Percentiles rank a stretch among this genome's conserved stretches.
Evolutionary conservation across 1,284 basidiomycete species (phyloP).

Genomic region (Puccinia hordei): DNA sequence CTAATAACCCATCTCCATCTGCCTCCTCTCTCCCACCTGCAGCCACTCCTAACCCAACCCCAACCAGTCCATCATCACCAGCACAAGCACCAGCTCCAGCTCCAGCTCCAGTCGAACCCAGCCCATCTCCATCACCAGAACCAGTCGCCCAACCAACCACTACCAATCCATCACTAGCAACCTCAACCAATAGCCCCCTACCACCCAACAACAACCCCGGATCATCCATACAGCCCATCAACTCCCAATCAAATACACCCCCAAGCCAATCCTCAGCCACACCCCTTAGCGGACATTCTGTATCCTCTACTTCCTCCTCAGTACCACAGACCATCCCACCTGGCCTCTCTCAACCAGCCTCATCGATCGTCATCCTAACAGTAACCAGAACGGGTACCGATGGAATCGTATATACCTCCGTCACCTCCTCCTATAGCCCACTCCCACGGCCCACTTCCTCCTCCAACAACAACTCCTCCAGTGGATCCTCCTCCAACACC

Average conservation of each 20-base stretch:
- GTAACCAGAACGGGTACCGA: conserved; percentile 53
- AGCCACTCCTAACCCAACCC: neutral
- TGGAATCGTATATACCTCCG: conserved; percentile 48
- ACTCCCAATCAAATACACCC: neutral
- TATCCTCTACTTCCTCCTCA: neutral
- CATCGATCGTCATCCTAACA: conserved; percentile 52
- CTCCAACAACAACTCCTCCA: conserved; percentile 18
- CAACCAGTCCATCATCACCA: neutral
- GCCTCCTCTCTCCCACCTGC: neutral
- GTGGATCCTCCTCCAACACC: conserved; percentile 42
- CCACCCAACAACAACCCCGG: neutral
- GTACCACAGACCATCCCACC: neutral
- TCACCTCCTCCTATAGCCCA: conserved; percentile 50
- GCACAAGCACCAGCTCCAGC: neutral
- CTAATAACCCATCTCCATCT: neutral
- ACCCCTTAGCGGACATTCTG: neutral
- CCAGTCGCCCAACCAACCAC: neutral
- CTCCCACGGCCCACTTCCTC: conserved; percentile 38
- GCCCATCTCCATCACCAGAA: neutral
- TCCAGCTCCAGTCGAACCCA: neutral
- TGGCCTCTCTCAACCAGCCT: conserved; percentile 21
- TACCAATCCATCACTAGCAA: neutral
- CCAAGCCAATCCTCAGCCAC: neutral
- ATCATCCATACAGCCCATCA: neutral
- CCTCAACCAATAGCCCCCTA: neutral